These are phyloP conservation scores for Medicago lupulina DNA, from an alignment of 306 rosid species.

Conservation along the genomic window DNA sequence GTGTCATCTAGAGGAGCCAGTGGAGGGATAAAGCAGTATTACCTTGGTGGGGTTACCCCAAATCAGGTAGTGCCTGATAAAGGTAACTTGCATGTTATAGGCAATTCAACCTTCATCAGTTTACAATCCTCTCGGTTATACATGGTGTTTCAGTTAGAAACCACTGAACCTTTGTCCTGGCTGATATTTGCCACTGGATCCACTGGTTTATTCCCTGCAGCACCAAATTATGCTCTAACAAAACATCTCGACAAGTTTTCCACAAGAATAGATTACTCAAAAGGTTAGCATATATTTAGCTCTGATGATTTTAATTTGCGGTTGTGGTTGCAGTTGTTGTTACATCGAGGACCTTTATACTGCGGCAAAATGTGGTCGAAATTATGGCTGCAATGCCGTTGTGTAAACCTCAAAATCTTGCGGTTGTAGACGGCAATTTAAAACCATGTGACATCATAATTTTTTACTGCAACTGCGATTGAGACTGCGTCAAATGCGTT, in stretches of 20 bases:
- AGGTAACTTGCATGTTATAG: constrained; percentile 58
- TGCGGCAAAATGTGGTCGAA: not conserved
- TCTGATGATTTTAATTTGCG: too few species aligned
- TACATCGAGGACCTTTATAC: too few species aligned
- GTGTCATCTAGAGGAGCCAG: constrained; percentile 45
- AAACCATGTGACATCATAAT: not conserved
- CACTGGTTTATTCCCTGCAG: constrained; percentile 57
- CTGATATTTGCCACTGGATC: constrained; percentile 67
- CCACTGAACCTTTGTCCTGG: constrained; percentile 42
- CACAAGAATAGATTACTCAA: constrained; percentile 58
- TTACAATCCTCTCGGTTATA: constrained; percentile 51
- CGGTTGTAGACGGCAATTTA: not conserved
- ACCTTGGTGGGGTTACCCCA: constrained; percentile 63
- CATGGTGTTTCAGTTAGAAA: constrained; percentile 68
- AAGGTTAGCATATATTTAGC: constrained; percentile 51
- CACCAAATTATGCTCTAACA: constrained; percentile 53
- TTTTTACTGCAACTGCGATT: not conserved
- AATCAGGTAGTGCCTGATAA: constrained; percentile 57
- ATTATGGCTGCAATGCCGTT: not conserved
- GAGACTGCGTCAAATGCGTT: not conserved
- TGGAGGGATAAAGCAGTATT: constrained; percentile 60
- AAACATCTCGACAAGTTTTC: constrained; percentile 63
- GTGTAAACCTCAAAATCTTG: not conserved
- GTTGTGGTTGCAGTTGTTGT: too few species aligned
- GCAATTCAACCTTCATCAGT: constrained; percentile 54